Conservation (phyloP, 352 stramenopile species). For the Aphanomyces euteiches region DNA sequence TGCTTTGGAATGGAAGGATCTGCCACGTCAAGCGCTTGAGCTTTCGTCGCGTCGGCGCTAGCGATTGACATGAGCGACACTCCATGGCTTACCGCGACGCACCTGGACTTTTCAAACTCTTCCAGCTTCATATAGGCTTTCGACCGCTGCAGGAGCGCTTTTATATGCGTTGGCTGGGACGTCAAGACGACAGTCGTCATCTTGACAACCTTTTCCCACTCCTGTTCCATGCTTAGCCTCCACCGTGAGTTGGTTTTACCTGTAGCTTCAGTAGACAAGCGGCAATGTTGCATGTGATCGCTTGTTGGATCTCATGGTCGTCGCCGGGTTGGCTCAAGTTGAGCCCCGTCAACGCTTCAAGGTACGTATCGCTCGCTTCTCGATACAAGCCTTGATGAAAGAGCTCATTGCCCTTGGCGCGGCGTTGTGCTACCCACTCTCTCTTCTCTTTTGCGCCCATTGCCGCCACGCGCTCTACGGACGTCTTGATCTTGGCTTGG, state of each 20-base stretch:
- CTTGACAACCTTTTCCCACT: slow-evolving; percentile 15
- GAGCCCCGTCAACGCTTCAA: slow-evolving; percentile 63
- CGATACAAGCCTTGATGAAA: slow-evolving; percentile 48
- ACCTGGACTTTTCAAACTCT: slow-evolving; percentile 64
- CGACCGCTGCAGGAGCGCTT: slow-evolving; percentile 41
- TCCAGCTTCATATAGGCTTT: slow-evolving; percentile 49
- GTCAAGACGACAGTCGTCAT: slow-evolving; percentile 1
- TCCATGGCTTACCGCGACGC: neutral
- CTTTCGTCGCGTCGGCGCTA: slow-evolving; percentile 43
- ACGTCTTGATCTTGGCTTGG: slow-evolving; percentile 70
- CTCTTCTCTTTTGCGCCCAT: slow-evolving; percentile 40
- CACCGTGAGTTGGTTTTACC: slow-evolving; percentile 31
- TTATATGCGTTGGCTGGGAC: neutral
- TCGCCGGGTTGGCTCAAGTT: slow-evolving; percentile 56
- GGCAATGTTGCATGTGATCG: slow-evolving; percentile 71
- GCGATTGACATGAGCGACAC: neutral
- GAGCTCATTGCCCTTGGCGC: slow-evolving; percentile 47
- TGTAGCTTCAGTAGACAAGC: slow-evolving; percentile 72
- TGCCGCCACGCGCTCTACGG: slow-evolving; percentile 48
- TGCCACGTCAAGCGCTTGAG: slow-evolving; percentile 33
- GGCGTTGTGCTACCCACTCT: slow-evolving; percentile 48
- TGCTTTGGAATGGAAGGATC: neutral
- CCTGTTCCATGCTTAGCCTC: neutral
- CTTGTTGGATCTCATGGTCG: slow-evolving; percentile 48
- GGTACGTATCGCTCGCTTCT: slow-evolving; percentile 57